Evolutionary conservation across 148 eudicot genomes (phyloP).

Genomic region (Pharnaceum exiguum): DNA sequence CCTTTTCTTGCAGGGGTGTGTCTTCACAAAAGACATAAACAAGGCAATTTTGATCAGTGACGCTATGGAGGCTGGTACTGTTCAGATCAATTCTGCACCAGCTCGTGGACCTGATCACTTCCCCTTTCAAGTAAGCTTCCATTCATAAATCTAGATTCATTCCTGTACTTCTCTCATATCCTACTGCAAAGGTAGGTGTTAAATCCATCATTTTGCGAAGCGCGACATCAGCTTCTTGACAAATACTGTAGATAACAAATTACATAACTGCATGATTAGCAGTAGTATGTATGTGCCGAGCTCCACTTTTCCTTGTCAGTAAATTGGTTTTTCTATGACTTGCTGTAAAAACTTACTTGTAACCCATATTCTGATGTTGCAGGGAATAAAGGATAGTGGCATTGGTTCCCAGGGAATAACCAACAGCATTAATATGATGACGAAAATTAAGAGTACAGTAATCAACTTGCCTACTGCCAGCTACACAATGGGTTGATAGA

Average conservation of each 20-base stretch:
- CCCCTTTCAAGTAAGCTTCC: slow-evolving; percentile 73
- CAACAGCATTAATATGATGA: slow-evolving; percentile 96
- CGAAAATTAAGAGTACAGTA: slow-evolving; percentile 90
- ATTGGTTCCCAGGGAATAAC: slow-evolving; percentile 95
- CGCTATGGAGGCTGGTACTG: slow-evolving; percentile 95
- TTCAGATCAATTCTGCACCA: slow-evolving; percentile 96
- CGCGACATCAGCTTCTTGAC: too few relatives aligned
- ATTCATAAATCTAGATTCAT: too few relatives aligned
- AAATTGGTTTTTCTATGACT: too few relatives aligned
- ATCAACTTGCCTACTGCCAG: slow-evolving; percentile 90
- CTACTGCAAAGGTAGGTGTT: background rate
- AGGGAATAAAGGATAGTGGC: slow-evolving; percentile 98
- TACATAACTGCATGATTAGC: too few relatives aligned
- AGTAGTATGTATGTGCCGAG: too few relatives aligned
- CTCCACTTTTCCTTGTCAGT: too few relatives aligned
- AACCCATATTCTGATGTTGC: slow-evolving; percentile 18
- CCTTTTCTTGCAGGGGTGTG: slow-evolving; percentile 89
- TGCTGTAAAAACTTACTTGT: too few relatives aligned
- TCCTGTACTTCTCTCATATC: background rate
- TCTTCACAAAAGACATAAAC: slow-evolving; percentile 90
- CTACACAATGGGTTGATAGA: slow-evolving; percentile 76
- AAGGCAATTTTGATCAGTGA: slow-evolving; percentile 94
- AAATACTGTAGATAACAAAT: too few relatives aligned
- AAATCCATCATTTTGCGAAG: background rate
- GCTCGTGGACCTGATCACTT: slow-evolving; percentile 99